A percentile compares a stretch with the other conserved stretches of the same genome.
Evolutionary conservation across 768 basidiomycete genomes (phyloP).

Genomic region (Mycena maculata): DNA sequence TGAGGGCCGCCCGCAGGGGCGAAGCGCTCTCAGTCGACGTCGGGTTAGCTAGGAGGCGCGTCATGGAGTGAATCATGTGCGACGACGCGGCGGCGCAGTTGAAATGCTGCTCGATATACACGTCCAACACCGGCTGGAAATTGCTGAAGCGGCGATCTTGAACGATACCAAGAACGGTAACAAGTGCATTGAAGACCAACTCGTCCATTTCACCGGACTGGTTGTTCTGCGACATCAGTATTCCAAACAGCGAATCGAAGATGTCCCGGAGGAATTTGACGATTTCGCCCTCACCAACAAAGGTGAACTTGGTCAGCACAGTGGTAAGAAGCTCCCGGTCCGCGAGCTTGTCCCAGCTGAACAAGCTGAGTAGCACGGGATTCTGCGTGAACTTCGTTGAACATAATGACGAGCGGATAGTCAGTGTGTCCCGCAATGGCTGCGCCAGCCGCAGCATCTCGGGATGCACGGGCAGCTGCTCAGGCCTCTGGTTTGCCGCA

Average conservation of each 20-base stretch:
- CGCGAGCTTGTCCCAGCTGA: slow-evolving; percentile 81
- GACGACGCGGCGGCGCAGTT: slow-evolving; percentile 82
- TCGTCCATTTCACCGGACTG: slow-evolving; percentile 83
- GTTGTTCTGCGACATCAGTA: slow-evolving; percentile 81
- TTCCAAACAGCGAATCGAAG: slow-evolving; percentile 93
- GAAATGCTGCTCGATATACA: slow-evolving; percentile 94
- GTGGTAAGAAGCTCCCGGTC: slow-evolving; percentile 75
- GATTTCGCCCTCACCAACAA: slow-evolving; percentile 94
- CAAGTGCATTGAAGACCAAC: slow-evolving; percentile 89
- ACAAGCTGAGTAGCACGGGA: slow-evolving; percentile 78
- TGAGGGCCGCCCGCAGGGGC: slow-evolving; percentile 86
- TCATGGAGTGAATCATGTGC: slow-evolving; percentile 90
- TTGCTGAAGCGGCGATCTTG: slow-evolving; percentile 96
- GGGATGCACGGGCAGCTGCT: slow-evolving; percentile 66
- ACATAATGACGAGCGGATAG: slow-evolving; percentile 89
- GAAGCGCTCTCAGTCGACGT: slow-evolving; percentile 79
- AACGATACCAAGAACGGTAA: slow-evolving; percentile 91
- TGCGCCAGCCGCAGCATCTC: slow-evolving; percentile 75
- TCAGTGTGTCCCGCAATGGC: slow-evolving; percentile 80
- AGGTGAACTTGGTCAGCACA: slow-evolving; percentile 86
- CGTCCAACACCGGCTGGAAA: slow-evolving; percentile 92
- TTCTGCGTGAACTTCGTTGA: slow-evolving; percentile 96
- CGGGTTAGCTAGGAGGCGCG: slow-evolving; percentile 79
- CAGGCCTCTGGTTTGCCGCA: slow-evolving; percentile 64
- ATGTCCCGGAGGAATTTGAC: slow-evolving; percentile 92